Evolutionary conservation across 2,329 filamentous ascomycete genomes (phyloP).

Genomic region (Penicillium sp.): DNA sequence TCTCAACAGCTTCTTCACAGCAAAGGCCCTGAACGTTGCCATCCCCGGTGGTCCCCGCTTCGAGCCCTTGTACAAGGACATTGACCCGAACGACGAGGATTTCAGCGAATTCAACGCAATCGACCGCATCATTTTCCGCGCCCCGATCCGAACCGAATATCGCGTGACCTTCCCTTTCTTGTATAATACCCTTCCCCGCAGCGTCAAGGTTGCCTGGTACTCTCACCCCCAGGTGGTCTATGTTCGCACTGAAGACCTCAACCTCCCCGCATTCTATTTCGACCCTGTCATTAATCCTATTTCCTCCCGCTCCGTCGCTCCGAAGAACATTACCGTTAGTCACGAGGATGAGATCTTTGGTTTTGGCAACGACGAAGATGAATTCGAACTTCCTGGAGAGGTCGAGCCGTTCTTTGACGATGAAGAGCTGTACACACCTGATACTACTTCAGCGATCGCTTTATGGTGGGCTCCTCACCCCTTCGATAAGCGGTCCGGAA

Average conservation of each 20-base stretch:
- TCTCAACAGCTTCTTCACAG: slow-evolving; percentile 89
- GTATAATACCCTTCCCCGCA: slow-evolving; percentile 94
- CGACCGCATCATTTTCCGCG: slow-evolving; percentile 97
- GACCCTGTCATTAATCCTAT: slow-evolving; percentile 98
- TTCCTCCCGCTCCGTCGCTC: slow-evolving; percentile 89
- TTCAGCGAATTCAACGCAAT: slow-evolving; percentile 99
- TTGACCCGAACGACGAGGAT: slow-evolving; percentile 97
- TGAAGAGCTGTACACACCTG: slow-evolving; percentile 84
- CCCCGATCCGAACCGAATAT: slow-evolving; percentile 93
- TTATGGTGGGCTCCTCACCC: slow-evolving; percentile 99
- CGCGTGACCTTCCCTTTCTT: slow-evolving; percentile 92
- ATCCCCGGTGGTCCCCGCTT: slow-evolving; percentile 97
- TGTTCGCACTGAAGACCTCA: slow-evolving; percentile 82
- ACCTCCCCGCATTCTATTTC: slow-evolving; percentile 95
- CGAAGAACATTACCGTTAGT: slow-evolving; percentile 89
- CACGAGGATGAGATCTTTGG: slow-evolving; percentile 97
- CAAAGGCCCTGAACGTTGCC: slow-evolving; percentile 95
- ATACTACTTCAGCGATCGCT: slow-evolving; percentile 88
- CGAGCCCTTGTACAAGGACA: slow-evolving; percentile 96
- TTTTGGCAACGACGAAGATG: slow-evolving; percentile 77
- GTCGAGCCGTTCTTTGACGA: slow-evolving; percentile 88
- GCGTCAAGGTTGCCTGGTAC: slow-evolving; percentile 92
- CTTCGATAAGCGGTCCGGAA: slow-evolving; percentile 90
- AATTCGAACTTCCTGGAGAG: slow-evolving; percentile 80
- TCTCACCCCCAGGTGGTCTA: slow-evolving; percentile 94